A percentile compares a stretch with the other conserved stretches of the same genome.
Conservation (phyloP, 2,329 filamentous ascomycete genomes). For the Periconia sp. region DNA sequence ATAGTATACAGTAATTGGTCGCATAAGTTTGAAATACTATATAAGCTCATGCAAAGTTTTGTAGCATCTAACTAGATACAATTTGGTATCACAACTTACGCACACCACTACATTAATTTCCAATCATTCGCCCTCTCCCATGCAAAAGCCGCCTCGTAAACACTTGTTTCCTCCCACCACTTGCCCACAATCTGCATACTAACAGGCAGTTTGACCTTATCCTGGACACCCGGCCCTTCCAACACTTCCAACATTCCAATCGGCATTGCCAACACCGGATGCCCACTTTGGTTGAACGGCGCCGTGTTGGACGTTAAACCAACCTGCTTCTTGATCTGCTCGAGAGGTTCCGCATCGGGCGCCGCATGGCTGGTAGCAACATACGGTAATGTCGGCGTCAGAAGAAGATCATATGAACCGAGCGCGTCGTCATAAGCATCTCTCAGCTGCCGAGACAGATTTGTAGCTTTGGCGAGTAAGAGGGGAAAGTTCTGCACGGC, state of each 20-base stretch:
- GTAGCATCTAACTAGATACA: too few relatives aligned
- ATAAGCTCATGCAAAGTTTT: too few relatives aligned
- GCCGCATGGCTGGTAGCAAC: conserved; percentile 50
- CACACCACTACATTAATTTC: conserved; percentile 30
- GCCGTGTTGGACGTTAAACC: conserved; percentile 60
- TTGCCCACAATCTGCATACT: conserved; percentile 60
- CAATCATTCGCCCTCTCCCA: conserved; percentile 53
- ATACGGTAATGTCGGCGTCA: conserved; percentile 55
- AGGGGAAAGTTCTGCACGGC: conserved; percentile 48
- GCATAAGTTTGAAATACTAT: too few relatives aligned
- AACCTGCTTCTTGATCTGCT: conserved; percentile 54
- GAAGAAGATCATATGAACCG: conserved; percentile 46
- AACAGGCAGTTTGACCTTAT: conserved; percentile 47
- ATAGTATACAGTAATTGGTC: too few relatives aligned
- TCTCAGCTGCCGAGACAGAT: conserved; percentile 50
- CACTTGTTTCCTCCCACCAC: conserved; percentile 53
- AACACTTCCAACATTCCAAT: conserved; percentile 50
- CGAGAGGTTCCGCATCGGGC: conserved; percentile 43
- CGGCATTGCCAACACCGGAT: conserved; percentile 58
- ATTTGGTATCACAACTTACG: neutral
- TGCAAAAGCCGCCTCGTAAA: conserved; percentile 49
- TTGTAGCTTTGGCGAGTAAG: conserved; percentile 54
- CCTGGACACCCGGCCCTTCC: conserved; percentile 37
- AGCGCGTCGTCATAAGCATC: conserved; percentile 51
- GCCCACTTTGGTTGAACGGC: conserved; percentile 60